Evolutionary conservation across 83 land plant genomes (phyloP).

Genomic region (Picea abies): DNA sequence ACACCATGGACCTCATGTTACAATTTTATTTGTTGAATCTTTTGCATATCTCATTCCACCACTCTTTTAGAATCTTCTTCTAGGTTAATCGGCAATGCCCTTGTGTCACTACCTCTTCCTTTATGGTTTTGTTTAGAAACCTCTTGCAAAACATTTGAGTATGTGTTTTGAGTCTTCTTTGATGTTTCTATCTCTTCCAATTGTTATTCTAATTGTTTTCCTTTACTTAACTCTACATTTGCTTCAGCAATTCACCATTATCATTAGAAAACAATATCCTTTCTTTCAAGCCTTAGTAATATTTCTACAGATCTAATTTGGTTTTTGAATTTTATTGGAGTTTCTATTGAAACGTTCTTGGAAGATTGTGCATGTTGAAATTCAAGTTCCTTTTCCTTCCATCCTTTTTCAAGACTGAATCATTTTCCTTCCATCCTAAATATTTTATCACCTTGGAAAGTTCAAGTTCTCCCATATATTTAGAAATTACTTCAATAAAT

Average conservation of each 20-base stretch:
- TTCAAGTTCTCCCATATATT: constrained; percentile 24
- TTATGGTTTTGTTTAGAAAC: background rate
- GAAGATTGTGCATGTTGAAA: background rate
- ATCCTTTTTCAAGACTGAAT: no score
- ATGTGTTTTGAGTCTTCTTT: background rate
- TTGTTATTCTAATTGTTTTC: constrained; percentile 59
- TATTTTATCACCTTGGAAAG: constrained; percentile 19
- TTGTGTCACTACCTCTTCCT: background rate
- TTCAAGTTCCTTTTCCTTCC: constrained; percentile 14
- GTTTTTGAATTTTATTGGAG: constrained; percentile 33
- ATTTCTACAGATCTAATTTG: constrained; percentile 71
- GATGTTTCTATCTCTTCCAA: constrained; percentile 50
- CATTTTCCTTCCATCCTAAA: constrained; percentile 19
- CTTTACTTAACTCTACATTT: constrained; percentile 72
- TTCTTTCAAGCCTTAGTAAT: constrained; percentile 81
- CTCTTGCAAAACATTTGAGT: background rate
- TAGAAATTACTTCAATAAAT: constrained; percentile 15
- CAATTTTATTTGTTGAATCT: no score
- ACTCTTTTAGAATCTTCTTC: constrained; percentile 1
- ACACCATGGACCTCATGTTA: no score
- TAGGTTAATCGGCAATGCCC: background rate
- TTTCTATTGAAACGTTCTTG: background rate
- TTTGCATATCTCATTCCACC: constrained; percentile 5
- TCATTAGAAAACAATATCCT: constrained; percentile 67
- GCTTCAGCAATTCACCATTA: constrained; percentile 82